Percentiles rank a stretch among this genome's conserved stretches.
Conservation (phyloP, 2,329 filamentous ascomycete genomes). For the Diaporthe ilicicola region DNA sequence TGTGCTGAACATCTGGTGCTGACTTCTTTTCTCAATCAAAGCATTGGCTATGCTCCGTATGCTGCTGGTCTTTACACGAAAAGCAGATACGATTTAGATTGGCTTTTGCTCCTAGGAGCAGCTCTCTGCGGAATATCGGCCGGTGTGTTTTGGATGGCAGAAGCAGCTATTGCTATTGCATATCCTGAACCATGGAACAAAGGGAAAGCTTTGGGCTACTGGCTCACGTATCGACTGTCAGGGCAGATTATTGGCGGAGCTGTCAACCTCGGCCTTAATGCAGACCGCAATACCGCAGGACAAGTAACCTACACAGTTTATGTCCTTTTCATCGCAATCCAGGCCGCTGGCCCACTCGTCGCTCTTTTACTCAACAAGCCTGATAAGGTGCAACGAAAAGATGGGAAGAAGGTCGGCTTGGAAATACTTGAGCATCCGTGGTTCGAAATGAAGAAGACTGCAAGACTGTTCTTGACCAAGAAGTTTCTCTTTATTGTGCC, state of each 20-base stretch:
- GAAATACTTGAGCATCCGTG: slow-evolving; percentile 63
- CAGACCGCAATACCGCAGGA: slow-evolving; percentile 62
- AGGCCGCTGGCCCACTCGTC: slow-evolving; percentile 71
- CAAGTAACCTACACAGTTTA: slow-evolving; percentile 76
- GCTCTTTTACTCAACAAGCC: slow-evolving; percentile 71
- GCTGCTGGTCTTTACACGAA: slow-evolving; percentile 77
- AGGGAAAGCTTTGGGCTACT: slow-evolving; percentile 72
- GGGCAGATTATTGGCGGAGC: slow-evolving; percentile 70
- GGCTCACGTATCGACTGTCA: slow-evolving; percentile 64
- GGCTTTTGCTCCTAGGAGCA: slow-evolving; percentile 74
- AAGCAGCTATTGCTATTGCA: slow-evolving; percentile 75
- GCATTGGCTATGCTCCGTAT: slow-evolving; percentile 74
- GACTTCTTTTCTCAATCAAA: slow-evolving; percentile 33
- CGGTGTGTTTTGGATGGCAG: slow-evolving; percentile 79
- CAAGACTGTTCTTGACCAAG: slow-evolving; percentile 65
- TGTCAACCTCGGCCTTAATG: slow-evolving; percentile 75
- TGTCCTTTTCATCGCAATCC: slow-evolving; percentile 75
- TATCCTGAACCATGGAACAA: slow-evolving; percentile 77
- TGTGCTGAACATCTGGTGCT: not conserved
- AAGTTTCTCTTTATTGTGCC: slow-evolving; percentile 72
- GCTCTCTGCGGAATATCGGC: slow-evolving; percentile 75
- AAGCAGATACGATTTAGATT: slow-evolving; percentile 73
- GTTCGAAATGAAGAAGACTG: slow-evolving; percentile 67
- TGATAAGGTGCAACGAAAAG: slow-evolving; percentile 68
- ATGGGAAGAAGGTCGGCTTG: slow-evolving; percentile 69